Evolutionary conservation across 257 asterid genomes (phyloP).

Genomic region (Hygrophila difformis): DNA sequence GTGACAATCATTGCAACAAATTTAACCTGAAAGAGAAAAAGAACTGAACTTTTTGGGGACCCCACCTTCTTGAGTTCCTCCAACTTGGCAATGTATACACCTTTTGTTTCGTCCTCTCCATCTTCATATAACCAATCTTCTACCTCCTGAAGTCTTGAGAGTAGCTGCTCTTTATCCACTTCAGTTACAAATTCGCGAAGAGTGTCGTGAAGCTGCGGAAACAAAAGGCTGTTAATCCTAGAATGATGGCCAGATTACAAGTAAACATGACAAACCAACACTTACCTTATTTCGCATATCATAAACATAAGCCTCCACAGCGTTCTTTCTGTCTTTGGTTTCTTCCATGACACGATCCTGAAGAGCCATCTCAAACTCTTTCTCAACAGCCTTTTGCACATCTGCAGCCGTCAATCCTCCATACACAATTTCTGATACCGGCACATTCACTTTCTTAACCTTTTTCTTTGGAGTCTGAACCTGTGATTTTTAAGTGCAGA

Average conservation of each 20-base stretch:
- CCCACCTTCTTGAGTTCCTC: conserved; percentile 58
- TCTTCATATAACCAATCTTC: conserved; percentile 95
- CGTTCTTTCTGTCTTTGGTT: conserved; percentile 83
- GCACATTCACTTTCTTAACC: conserved; percentile 64
- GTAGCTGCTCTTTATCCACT: conserved; percentile 54
- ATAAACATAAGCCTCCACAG: conserved; percentile 84
- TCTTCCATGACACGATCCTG: conserved; percentile 96
- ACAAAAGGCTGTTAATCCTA: neutral
- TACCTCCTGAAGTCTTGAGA: conserved; percentile 62
- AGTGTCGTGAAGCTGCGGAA: conserved; percentile 53
- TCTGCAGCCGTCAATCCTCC: conserved; percentile 60
- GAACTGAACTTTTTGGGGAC: neutral
- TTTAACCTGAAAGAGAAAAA: neutral
- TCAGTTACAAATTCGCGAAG: conserved; percentile 54
- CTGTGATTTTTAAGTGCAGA: too few relatives aligned
- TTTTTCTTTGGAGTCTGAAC: conserved; percentile 70
- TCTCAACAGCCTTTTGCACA: conserved; percentile 74
- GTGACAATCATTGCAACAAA: too few relatives aligned
- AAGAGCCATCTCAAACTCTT: conserved; percentile 89
- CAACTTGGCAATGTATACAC: conserved; percentile 56
- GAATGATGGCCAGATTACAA: too few relatives aligned
- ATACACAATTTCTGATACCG: conserved; percentile 52
- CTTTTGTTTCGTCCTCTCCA: conserved; percentile 79
- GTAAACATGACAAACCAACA: neutral
- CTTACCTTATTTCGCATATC: conserved; percentile 77